Percentiles rank a stretch among this genome's conserved stretches.
Conservation (phyloP, 140 eudicot species). For the Erigeron philadelphicus region DNA sequence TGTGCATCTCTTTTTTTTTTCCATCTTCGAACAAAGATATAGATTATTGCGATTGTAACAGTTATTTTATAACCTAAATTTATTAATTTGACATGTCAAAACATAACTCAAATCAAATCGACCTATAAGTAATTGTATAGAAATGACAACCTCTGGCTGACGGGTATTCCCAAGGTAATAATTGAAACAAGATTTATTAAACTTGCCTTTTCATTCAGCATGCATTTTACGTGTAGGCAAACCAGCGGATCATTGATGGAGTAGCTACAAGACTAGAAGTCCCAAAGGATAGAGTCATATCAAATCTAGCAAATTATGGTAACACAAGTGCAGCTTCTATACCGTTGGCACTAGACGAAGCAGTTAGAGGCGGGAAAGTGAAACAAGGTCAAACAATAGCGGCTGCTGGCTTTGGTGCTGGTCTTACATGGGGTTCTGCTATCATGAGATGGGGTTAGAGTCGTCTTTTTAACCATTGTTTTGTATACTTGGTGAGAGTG, state of each 20-base stretch:
- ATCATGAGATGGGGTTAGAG: conserved; percentile 79
- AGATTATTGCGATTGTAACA: too few relatives aligned
- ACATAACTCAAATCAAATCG: neutral
- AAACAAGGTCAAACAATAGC: conserved; percentile 77
- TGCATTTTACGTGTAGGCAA: conserved; percentile 49
- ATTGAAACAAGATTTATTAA: neutral
- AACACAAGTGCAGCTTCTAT: conserved; percentile 96
- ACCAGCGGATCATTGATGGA: conserved; percentile 79
- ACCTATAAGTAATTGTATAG: neutral
- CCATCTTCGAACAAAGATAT: too few relatives aligned
- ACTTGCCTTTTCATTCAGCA: neutral
- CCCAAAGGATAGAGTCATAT: conserved; percentile 73
- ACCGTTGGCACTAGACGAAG: conserved; percentile 89
- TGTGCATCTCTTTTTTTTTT: neutral
- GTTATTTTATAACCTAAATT: neutral
- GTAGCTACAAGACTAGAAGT: conserved; percentile 78
- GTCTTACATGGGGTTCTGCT: conserved; percentile 88
- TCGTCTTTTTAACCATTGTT: conserved; percentile 21
- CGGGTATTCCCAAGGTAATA: neutral
- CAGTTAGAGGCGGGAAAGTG: conserved; percentile 89
- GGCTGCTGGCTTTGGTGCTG: conserved; percentile 91
- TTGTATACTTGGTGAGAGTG: conserved; percentile 29
- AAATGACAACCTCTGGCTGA: neutral
- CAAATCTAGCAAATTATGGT: conserved; percentile 78
- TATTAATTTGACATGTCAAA: neutral